A percentile compares a stretch with the other conserved stretches of the same genome.
Evolutionary conservation across 257 asterid genomes (phyloP).

Genomic region (Verbascum thapsus): DNA sequence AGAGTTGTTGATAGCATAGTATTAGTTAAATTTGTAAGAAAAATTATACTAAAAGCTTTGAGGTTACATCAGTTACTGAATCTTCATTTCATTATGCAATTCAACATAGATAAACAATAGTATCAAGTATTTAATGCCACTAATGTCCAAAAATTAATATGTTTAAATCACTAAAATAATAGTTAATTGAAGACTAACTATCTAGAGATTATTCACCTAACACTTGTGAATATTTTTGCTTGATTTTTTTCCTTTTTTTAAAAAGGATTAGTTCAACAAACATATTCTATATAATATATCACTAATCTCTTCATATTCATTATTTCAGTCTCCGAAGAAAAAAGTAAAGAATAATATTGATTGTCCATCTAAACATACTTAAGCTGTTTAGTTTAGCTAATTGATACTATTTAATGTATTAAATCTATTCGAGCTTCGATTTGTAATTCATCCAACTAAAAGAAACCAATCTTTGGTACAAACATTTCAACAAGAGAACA

Average conservation of each 20-base stretch:
- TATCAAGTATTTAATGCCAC: neutral
- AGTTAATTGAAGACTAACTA: neutral
- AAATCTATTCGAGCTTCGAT: neutral
- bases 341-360: neutral
- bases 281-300: neutral
- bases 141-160: too few relatives aligned
- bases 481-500: conserved; percentile 18
- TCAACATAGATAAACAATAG: neutral
- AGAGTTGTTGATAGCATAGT: conserved; percentile 3
- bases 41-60: too few relatives aligned
- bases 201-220: neutral
- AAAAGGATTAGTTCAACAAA: conserved; percentile 24
- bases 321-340: neutral
- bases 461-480: conserved; percentile 10
- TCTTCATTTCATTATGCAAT: neutral
- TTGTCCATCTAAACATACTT: neutral
- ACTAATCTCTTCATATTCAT: neutral
- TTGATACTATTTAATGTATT: neutral
- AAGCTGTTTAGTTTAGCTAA: neutral
- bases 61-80: neutral
- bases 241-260: neutral
- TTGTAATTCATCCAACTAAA: neutral
- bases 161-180: neutral
- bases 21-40: neutral
- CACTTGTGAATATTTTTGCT: neutral